Evolutionary conservation across 2,329 filamentous ascomycete species (phyloP).

Genomic region (Talaromyces marneffei): DNA sequence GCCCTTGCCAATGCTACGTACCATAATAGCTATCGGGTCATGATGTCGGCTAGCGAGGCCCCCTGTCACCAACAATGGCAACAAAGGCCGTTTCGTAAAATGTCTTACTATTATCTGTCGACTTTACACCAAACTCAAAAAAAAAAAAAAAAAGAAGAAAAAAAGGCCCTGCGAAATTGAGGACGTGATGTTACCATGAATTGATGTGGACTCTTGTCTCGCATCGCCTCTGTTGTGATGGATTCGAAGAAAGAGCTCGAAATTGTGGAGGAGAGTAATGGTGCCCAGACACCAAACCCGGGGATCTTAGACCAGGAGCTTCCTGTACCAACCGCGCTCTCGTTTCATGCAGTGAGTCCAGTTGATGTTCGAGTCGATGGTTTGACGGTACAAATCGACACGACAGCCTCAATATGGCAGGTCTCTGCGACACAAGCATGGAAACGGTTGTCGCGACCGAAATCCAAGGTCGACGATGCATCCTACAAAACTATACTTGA

Average conservation of each 20-base stretch:
- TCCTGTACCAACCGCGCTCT: constrained; percentile 26
- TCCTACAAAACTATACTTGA: constrained; percentile 51
- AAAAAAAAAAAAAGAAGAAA: no score
- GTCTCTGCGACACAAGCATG: constrained; percentile 28
- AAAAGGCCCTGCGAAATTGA: neutral
- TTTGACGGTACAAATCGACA: constrained; percentile 31
- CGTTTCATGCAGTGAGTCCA: constrained; percentile 36
- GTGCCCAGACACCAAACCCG: neutral
- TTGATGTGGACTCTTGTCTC: neutral
- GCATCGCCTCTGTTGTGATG: neutral
- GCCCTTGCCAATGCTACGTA: neutral
- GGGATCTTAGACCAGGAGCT: neutral
- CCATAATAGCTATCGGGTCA: neutral
- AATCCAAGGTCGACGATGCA: constrained; percentile 8
- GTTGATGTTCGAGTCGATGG: constrained; percentile 35
- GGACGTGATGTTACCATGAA: neutral
- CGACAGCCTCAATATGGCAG: constrained; percentile 29
- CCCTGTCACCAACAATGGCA: neutral
- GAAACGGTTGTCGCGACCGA: constrained; percentile 25
- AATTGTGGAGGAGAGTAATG: neutral
- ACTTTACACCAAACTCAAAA: neutral
- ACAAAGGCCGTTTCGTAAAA: neutral
- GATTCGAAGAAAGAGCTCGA: neutral
- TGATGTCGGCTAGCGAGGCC: neutral
- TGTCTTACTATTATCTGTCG: neutral